Conservation (phyloP, 306 rosid genomes). For the Gastrolobium villosum region DNA sequence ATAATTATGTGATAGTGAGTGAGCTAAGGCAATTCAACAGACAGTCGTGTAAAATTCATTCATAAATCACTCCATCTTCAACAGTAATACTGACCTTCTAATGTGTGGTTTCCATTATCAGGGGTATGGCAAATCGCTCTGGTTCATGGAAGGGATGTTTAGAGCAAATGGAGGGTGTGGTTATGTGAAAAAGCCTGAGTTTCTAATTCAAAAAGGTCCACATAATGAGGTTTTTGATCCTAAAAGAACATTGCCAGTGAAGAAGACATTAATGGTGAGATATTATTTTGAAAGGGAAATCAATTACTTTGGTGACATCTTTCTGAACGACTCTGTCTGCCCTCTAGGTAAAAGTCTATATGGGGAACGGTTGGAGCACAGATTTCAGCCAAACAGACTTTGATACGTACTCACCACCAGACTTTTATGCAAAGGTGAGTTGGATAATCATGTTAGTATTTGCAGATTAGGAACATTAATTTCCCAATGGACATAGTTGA, state of each 20-base stretch:
- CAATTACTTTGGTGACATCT: conserved; percentile 34
- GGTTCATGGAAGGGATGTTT: conserved; percentile 91
- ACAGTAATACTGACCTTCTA: conserved; percentile 6
- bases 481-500: not conserved
- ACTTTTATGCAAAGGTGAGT: conserved; percentile 69
- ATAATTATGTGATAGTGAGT: not conserved
- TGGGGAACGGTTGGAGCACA: conserved; percentile 43
- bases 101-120: conserved; percentile 45
- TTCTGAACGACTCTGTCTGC: conserved; percentile 45
- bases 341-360: conserved; percentile 61
- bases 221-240: conserved; percentile 75
- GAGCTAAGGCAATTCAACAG: not conserved
- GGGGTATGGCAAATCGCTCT: conserved; percentile 78
- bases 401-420: conserved; percentile 75
- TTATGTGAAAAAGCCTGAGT: conserved; percentile 76
- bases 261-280: conserved; percentile 72
- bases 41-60: not conserved
- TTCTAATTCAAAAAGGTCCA: conserved; percentile 58
- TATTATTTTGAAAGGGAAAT: conserved; percentile 33
- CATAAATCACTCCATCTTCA: not conserved
- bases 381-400: conserved; percentile 45
- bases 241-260: conserved; percentile 52
- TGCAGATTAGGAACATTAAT: conserved; percentile 12
- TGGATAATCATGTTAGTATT: conserved; percentile 24
- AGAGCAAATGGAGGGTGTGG: conserved; percentile 87